Conservation (phyloP, 2,329 filamentous ascomycete genomes). For the Talaromyces sp. region DNA sequence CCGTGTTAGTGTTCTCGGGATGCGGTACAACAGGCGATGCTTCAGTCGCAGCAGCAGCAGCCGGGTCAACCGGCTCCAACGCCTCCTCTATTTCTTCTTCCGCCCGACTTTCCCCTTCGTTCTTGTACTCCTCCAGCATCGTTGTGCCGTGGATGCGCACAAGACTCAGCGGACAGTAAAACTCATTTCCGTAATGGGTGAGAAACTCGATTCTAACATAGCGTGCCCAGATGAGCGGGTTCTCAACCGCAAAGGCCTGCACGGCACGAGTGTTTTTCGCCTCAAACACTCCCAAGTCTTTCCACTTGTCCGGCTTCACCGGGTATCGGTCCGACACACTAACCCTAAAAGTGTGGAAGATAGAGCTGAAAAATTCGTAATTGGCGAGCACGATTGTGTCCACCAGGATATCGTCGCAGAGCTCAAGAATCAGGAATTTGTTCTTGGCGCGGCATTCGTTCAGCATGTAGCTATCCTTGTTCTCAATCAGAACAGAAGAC, state of each 20-base stretch:
- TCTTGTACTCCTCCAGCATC: conserved; percentile 90
- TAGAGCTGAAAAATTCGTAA: conserved; percentile 98
- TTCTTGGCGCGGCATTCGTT: conserved; percentile 81
- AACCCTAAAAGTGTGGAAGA: conserved; percentile 83
- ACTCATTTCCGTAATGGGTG: conserved; percentile 92
- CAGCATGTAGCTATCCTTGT: conserved; percentile 98
- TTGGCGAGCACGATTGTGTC: conserved; percentile 97
- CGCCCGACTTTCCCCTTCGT: conserved; percentile 65
- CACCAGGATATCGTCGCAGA: conserved; percentile 80
- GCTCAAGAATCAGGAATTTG: conserved; percentile 91
- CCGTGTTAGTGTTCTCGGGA: not conserved
- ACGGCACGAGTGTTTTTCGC: conserved; percentile 89
- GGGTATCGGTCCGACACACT: conserved; percentile 94
- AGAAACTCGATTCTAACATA: conserved; percentile 90
- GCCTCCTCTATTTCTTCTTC: conserved; percentile 50
- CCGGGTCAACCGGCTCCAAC: conserved; percentile 14
- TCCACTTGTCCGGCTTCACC: conserved; percentile 88
- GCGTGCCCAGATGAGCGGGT: conserved; percentile 91
- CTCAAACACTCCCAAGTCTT: conserved; percentile 78
- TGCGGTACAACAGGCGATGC: conserved; percentile 1
- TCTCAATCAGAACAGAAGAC: conserved; percentile 85
- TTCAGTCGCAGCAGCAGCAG: conserved; percentile 5
- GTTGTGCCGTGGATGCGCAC: conserved; percentile 88
- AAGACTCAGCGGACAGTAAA: conserved; percentile 88
- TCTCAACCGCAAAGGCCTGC: conserved; percentile 88